Evolutionary conservation across 2,329 filamentous ascomycete genomes (phyloP).

Genomic region (Aaosphaeria arxii): DNA sequence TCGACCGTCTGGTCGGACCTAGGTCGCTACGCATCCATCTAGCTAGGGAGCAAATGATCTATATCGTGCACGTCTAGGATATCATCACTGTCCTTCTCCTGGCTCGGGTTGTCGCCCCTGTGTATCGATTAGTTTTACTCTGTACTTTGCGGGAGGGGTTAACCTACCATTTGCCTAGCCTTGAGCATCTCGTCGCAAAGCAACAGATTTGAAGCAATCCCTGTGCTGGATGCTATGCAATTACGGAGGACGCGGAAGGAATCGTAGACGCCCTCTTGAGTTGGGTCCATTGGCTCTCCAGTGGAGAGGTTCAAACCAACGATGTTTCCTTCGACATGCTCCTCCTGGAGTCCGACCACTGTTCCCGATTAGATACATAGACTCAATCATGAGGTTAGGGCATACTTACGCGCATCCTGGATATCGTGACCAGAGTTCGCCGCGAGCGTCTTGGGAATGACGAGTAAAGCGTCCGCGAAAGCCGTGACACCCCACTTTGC

Average conservation of each 20-base stretch:
- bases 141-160: background rate
- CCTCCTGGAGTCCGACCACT: conserved; percentile 87
- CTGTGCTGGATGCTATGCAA: conserved; percentile 87
- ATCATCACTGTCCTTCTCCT: conserved; percentile 18
- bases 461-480: conserved; percentile 88
- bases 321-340: conserved; percentile 76
- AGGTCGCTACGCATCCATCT: background rate
- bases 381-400: background rate
- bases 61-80: background rate
- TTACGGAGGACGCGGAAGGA: conserved; percentile 94
- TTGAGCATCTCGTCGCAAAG: conserved; percentile 97
- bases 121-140: background rate
- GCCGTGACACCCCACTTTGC: conserved; percentile 93
- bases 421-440: conserved; percentile 96
- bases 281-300: conserved; percentile 92
- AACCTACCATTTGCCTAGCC: conserved; percentile 81
- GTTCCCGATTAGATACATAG: conserved; percentile 11
- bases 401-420: conserved; percentile 80
- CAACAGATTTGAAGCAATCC: conserved; percentile 91
- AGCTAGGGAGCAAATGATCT: background rate
- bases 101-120: conserved; percentile 32
- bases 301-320: conserved; percentile 84
- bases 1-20: too few relatives aligned
- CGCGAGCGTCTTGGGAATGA: conserved; percentile 96
- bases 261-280: conserved; percentile 89